A percentile compares a stretch with the other conserved stretches of the same genome.
These are phyloP conservation scores for Myrica gale DNA, from an alignment of 306 rosid genomes.

Conservation along the genomic window DNA sequence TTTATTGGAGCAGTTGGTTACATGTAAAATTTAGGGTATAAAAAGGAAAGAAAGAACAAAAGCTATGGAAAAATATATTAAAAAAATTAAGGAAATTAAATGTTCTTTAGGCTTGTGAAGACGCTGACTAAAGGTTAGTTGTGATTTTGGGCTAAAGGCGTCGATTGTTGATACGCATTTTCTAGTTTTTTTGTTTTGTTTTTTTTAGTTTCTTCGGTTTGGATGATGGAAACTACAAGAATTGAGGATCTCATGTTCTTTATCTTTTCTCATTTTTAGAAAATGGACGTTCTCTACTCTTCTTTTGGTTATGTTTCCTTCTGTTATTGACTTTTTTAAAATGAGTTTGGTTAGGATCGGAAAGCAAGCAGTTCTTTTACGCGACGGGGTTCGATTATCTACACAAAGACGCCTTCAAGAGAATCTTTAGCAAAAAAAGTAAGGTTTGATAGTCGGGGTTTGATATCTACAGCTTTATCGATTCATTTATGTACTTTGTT, in stretches of 20 bases:
- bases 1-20: not conserved
- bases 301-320: not conserved
- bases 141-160: not conserved
- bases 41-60: not conserved
- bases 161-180: not conserved
- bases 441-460: conserved; percentile 10
- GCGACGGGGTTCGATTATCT: conserved; percentile 80
- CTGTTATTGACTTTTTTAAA: not conserved
- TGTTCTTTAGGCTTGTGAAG: not conserved
- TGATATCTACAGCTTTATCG: not conserved
- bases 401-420: conserved; percentile 91
- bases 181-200: not conserved
- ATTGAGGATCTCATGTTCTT: not conserved
- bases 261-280: not conserved
- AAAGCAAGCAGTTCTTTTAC: conserved; percentile 79
- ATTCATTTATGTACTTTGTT: not conserved
- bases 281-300: not conserved
- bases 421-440: conserved; percentile 68
- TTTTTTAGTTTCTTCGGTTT: not conserved
- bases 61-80: too few relatives aligned
- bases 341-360: conserved; percentile 62
- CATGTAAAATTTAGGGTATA: not conserved
- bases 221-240: not conserved
- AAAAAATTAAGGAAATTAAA: not conserved
- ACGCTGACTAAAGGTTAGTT: not conserved